A percentile compares a stretch with the other conserved stretches of the same genome.
Conservation (phyloP, 805 yeast species). For the Yarrowia osloensis region DNA sequence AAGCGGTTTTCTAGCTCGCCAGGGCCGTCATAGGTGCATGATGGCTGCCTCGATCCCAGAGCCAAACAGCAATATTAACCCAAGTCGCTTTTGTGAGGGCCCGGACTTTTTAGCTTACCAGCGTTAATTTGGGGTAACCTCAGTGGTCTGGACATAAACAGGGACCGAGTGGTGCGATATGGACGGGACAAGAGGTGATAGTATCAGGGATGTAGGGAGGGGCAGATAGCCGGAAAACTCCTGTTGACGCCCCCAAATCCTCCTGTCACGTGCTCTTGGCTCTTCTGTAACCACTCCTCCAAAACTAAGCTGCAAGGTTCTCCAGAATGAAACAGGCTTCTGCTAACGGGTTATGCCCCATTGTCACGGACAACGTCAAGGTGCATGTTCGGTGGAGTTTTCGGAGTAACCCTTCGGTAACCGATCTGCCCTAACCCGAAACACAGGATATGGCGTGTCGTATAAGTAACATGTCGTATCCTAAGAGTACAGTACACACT, state of each 20-base stretch:
- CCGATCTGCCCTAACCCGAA: neutral
- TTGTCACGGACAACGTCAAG: neutral
- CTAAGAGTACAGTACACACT: no score
- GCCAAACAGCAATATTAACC: constrained; percentile 4
- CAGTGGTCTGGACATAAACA: no score
- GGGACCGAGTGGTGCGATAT: no score
- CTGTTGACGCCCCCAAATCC: no score
- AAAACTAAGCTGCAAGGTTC: neutral
- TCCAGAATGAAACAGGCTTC: neutral
- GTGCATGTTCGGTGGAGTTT: no score
- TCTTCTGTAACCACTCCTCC: no score
- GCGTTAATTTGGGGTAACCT: neutral
- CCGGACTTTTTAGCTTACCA: neutral
- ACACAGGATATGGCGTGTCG: no score
- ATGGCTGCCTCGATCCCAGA: constrained; percentile 4
- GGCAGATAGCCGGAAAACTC: no score
- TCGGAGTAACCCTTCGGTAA: no score
- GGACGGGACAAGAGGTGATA: no score
- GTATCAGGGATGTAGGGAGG: no score
- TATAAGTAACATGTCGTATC: no score
- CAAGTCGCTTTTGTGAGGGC: neutral
- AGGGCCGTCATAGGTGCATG: neutral
- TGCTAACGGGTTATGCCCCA: neutral
- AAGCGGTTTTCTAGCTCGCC: neutral
- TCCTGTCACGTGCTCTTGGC: neutral